phyloP scores from a whole-genome alignment of 2,329 filamentous ascomycete genomes.

The Fusarium aywerte region DNA sequence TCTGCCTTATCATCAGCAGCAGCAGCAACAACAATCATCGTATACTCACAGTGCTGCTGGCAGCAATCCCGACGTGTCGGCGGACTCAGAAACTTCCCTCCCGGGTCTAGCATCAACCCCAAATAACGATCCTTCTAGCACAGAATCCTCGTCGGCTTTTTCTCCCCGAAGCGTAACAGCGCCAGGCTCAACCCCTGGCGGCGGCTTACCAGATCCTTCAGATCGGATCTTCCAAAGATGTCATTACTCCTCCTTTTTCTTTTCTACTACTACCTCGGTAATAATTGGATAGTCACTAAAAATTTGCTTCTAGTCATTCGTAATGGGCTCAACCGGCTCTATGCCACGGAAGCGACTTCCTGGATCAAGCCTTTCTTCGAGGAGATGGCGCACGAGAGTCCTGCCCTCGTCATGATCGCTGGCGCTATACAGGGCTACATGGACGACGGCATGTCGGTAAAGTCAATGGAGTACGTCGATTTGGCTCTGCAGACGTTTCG shows the following conservation, averaged over 20 bases:
- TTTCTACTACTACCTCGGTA: not conserved
- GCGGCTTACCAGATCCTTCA: conserved; percentile 5
- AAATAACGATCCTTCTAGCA: conserved; percentile 20
- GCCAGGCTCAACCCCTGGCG: not conserved
- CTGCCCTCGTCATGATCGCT: conserved; percentile 34
- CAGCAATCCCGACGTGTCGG: not conserved
- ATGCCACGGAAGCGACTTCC: conserved; percentile 37
- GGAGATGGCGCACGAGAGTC: conserved; percentile 42
- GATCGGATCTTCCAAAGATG: conserved; percentile 38
- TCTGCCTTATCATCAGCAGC: not conserved
- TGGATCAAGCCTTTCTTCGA: conserved; percentile 42
- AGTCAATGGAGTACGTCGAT: conserved; percentile 41
- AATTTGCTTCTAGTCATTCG: conserved; percentile 24
- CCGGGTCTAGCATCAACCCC: not conserved
- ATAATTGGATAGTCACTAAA: conserved; percentile 10
- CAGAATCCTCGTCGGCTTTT: conserved; percentile 11
- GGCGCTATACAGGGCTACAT: conserved; percentile 41
- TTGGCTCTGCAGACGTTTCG: conserved; percentile 40
- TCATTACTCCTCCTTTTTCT: conserved; percentile 6
- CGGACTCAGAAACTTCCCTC: conserved; percentile 10
- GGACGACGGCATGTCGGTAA: conserved; percentile 39
- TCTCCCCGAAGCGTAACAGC: conserved; percentile 18
- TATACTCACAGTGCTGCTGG: not conserved
- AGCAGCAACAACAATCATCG: not conserved
- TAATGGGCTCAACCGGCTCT: conserved; percentile 35